Conservation (phyloP, 164 flowering plant species). For the Litsea cubeba region DNA sequence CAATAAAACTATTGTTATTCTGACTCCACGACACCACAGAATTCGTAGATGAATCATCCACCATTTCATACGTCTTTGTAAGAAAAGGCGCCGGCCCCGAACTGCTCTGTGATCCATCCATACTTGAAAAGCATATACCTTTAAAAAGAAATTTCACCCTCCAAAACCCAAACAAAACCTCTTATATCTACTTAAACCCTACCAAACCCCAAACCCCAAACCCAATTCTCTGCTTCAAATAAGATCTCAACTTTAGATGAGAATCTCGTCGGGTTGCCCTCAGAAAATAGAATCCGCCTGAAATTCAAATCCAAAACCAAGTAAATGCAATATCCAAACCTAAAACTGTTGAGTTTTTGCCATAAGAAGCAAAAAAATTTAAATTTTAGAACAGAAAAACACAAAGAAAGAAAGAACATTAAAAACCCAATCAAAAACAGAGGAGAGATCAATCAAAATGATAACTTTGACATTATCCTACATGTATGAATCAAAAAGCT, state of each 20-base stretch:
- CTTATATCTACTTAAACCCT: neutral
- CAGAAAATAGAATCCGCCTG: neutral
- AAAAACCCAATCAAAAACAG: neutral
- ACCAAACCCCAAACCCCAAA: neutral
- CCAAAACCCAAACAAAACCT: neutral
- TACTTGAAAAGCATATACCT: conserved; percentile 1
- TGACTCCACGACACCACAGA: conserved; percentile 53
- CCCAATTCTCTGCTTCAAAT: neutral
- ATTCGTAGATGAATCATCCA: conserved; percentile 47
- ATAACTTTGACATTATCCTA: too few species aligned
- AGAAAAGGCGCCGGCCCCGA: conserved; percentile 56
- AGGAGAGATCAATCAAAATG: neutral
- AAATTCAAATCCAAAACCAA: neutral
- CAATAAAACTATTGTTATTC: conserved; percentile 42
- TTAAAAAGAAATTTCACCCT: neutral
- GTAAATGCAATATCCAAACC: neutral
- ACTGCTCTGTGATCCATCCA: conserved; percentile 45
- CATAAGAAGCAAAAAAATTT: neutral
- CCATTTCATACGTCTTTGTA: conserved; percentile 59
- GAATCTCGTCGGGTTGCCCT: neutral
- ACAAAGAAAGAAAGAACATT: neutral
- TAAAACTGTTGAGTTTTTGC: neutral
- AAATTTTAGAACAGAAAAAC: neutral
- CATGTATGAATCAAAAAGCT: too few species aligned
- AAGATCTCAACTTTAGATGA: neutral